Conservation (phyloP, 768 basidiomycete species). For the Suillus brevipes region DNA sequence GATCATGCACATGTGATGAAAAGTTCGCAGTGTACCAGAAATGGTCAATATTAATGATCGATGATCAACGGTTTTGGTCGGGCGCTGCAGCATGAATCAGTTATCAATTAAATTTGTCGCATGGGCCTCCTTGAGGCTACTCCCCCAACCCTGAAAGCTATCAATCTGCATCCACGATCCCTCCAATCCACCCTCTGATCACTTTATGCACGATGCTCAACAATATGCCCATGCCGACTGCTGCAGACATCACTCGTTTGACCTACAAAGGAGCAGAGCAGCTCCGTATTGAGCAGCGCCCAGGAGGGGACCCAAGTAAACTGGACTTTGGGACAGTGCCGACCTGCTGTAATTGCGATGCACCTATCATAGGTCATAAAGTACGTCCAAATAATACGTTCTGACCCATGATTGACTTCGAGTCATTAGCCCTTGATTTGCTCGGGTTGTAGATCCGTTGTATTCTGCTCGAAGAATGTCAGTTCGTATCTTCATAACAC, state of each 20-base stretch:
- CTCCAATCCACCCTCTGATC: background rate
- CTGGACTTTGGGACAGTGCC: slow-evolving; percentile 28
- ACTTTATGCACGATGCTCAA: slow-evolving; percentile 17
- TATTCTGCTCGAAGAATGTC: slow-evolving; percentile 34
- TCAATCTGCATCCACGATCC: background rate
- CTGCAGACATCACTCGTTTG: slow-evolving; percentile 26
- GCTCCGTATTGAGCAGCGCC: slow-evolving; percentile 28
- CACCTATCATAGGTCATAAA: slow-evolving; percentile 19
- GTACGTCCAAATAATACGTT: slow-evolving; percentile 12
- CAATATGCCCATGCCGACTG: slow-evolving; percentile 23
- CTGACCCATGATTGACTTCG: background rate
- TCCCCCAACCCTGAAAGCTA: background rate
- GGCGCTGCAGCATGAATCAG: background rate
- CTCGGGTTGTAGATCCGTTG: slow-evolving; percentile 28
- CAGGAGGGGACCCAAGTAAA: slow-evolving; percentile 29
- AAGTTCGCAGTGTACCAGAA: background rate
- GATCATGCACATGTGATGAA: background rate
- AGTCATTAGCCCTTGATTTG: slow-evolving; percentile 27
- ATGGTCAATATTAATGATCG: background rate
- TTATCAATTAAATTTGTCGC: background rate
- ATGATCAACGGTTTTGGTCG: background rate
- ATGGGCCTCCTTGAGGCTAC: background rate
- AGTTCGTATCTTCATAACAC: background rate
- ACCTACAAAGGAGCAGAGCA: slow-evolving; percentile 30
- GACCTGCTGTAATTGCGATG: slow-evolving; percentile 25